phyloP scores from a whole-genome alignment of 2,329 filamentous ascomycete species.

The Aspergillus novoparasiticus region DNA sequence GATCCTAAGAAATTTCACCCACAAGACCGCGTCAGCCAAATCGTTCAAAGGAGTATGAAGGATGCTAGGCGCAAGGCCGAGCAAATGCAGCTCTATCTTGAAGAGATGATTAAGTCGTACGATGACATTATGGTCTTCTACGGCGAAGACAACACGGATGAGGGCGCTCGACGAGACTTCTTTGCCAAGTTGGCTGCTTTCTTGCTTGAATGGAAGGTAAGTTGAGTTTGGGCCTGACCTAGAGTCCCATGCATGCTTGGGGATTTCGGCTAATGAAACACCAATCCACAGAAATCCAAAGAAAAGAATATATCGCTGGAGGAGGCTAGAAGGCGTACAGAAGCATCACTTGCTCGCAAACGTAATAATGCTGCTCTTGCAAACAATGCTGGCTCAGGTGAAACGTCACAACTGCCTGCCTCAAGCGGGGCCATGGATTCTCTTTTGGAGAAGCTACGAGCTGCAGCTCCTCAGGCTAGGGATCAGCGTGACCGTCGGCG shows the following conservation, averaged over 20 bases:
- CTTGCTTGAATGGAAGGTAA: slow-evolving; percentile 84
- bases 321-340: slow-evolving; percentile 80
- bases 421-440: slow-evolving; percentile 94
- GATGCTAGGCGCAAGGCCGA: slow-evolving; percentile 94
- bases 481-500: slow-evolving; percentile 88
- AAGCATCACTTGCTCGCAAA: slow-evolving; percentile 91
- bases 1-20: slow-evolving; percentile 98
- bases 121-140: slow-evolving; percentile 97
- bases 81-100: slow-evolving; percentile 89
- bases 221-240: slow-evolving; percentile 25
- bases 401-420: slow-evolving; percentile 64
- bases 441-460: slow-evolving; percentile 89
- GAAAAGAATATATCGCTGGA: slow-evolving; percentile 88
- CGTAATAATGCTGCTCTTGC: slow-evolving; percentile 64
- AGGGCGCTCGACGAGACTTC: slow-evolving; percentile 92
- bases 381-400: slow-evolving; percentile 54
- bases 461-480: slow-evolving; percentile 84
- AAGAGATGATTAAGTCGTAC: slow-evolving; percentile 88
- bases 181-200: slow-evolving; percentile 92
- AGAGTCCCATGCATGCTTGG: background rate
- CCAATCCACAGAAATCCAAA: slow-evolving; percentile 67
- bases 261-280: slow-evolving; percentile 8
- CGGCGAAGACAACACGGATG: slow-evolving; percentile 88
- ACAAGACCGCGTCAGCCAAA: slow-evolving; percentile 87
- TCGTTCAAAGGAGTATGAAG: slow-evolving; percentile 94